A percentile compares a stretch with the other conserved stretches of the same genome.
Conservation (phyloP, 495 filamentous ascomycete genomes). For the Penicillium antarcticum region DNA sequence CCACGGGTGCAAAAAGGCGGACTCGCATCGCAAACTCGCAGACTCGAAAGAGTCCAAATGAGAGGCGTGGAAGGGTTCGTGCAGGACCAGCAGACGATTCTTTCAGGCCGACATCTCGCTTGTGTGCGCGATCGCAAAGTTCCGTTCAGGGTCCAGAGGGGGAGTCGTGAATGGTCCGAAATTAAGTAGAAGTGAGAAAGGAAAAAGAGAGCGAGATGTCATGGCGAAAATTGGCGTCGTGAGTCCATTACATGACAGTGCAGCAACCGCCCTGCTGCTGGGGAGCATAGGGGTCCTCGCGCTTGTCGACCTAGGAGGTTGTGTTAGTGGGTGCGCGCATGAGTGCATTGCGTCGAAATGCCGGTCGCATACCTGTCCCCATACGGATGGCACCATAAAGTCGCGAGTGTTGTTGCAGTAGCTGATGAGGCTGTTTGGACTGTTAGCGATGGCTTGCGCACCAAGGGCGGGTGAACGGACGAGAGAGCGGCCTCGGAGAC, state of each 20-base stretch:
- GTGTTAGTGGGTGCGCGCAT: conserved; percentile 17
- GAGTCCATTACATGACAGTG: conserved; percentile 75
- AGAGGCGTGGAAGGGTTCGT: conserved; percentile 26
- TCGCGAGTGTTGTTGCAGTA: conserved; percentile 96
- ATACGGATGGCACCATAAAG: conserved; percentile 97
- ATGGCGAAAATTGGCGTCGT: conserved; percentile 36
- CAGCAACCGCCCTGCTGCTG: conserved; percentile 90
- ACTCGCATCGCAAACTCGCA: conserved; percentile 4
- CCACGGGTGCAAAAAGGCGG: conserved; percentile 24
- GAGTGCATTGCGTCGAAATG: background rate
- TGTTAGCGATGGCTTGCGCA: background rate
- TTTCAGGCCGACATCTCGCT: conserved; percentile 17
- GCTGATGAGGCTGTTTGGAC: conserved; percentile 71
- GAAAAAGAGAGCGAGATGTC: conserved; percentile 28
- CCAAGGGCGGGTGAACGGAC: conserved; percentile 49
- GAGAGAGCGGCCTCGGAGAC: conserved; percentile 92
- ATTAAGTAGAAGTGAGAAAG: conserved; percentile 18
- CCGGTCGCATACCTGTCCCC: conserved; percentile 72
- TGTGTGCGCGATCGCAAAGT: conserved; percentile 18
- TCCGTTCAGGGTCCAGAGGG: conserved; percentile 14
- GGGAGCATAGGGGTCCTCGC: conserved; percentile 94
- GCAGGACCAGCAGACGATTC: conserved; percentile 44
- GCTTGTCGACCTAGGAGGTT: conserved; percentile 66
- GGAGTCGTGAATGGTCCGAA: conserved; percentile 20
- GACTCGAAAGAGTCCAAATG: too few species aligned